Conservation (phyloP, 164 flowering plant genomes). For the Dillenia turbinata region DNA sequence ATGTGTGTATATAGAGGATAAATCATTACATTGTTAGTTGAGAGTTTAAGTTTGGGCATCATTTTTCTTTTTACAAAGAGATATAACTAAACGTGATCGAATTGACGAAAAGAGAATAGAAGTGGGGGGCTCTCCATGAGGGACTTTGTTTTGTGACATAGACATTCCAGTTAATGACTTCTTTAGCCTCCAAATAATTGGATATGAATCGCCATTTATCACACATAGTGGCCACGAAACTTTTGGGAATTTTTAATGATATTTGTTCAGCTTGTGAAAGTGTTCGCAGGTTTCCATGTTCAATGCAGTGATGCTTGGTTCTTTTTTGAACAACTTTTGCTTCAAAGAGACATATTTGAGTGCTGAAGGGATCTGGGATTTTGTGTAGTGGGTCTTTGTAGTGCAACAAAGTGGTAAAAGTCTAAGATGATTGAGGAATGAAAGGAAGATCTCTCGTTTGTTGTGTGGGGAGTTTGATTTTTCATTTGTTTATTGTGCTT, state of each 20-base stretch:
- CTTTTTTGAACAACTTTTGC: conserved; percentile 7
- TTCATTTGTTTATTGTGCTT: neutral
- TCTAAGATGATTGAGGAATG: conserved; percentile 75
- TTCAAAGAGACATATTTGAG: conserved; percentile 9
- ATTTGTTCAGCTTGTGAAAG: neutral
- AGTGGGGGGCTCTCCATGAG: no score
- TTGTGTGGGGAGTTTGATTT: conserved; percentile 33
- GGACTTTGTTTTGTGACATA: no score
- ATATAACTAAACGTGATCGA: no score
- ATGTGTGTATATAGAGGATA: no score
- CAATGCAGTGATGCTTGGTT: neutral
- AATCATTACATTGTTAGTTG: no score
- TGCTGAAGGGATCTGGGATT: conserved; percentile 16
- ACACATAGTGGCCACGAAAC: conserved; percentile 5
- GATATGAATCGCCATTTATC: neutral
- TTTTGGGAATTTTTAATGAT: conserved; percentile 5
- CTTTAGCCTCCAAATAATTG: conserved; percentile 8
- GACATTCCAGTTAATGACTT: neutral
- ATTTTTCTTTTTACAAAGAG: no score
- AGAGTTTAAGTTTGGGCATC: no score
- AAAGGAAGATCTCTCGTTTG: conserved; percentile 65
- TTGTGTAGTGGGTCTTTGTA: conserved; percentile 19
- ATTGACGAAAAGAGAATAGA: no score
- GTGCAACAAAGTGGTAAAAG: conserved; percentile 25
- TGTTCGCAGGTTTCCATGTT: neutral